Percentiles rank a stretch among this genome's conserved stretches.
Evolutionary conservation across 305 asterid species (phyloP).

Genomic region (Solanum hybrid): DNA sequence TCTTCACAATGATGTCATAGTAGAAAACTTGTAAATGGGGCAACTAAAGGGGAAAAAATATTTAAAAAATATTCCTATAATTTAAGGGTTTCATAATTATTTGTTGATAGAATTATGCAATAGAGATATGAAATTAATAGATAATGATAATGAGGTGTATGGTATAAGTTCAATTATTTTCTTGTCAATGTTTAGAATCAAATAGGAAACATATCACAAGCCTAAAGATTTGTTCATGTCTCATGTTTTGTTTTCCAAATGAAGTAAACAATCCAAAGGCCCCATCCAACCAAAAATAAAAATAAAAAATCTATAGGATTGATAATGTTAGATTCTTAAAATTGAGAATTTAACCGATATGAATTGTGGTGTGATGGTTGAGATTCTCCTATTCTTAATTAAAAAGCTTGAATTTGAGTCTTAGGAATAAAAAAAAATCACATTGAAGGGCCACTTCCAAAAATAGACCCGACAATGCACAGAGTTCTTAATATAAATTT

Average conservation of each 20-base stretch:
- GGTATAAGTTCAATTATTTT: not conserved
- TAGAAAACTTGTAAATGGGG: not conserved
- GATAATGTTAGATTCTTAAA: slow-evolving; percentile 12
- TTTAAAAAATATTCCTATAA: not conserved
- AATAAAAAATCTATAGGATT: not conserved
- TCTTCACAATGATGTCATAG: slow-evolving; percentile 6
- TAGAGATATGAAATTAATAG: not conserved
- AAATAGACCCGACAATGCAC: not conserved
- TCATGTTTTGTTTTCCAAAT: slow-evolving; percentile 15
- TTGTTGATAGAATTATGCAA: not conserved
- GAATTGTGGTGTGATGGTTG: fast-evolving
- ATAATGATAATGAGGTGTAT: not conserved
- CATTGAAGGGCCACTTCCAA: fast-evolving
- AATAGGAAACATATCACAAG: not conserved
- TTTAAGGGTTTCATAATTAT: not conserved
- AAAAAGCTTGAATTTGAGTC: fast-evolving
- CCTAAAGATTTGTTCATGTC: slow-evolving; percentile 12
- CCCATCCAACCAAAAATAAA: slow-evolving; percentile 7
- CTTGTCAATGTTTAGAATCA: not conserved
- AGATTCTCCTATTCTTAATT: fast-evolving
- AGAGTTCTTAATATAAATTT: too few relatives aligned
- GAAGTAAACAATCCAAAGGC: slow-evolving; percentile 14
- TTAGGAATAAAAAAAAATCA: not conserved
- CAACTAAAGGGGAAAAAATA: not conserved
- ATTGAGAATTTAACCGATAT: not conserved